Evolutionary conservation across 345 rosid genomes (phyloP), one percentile per base, ranked within the genome.

Genomic region (Lenwebbia sp.): DNA sequence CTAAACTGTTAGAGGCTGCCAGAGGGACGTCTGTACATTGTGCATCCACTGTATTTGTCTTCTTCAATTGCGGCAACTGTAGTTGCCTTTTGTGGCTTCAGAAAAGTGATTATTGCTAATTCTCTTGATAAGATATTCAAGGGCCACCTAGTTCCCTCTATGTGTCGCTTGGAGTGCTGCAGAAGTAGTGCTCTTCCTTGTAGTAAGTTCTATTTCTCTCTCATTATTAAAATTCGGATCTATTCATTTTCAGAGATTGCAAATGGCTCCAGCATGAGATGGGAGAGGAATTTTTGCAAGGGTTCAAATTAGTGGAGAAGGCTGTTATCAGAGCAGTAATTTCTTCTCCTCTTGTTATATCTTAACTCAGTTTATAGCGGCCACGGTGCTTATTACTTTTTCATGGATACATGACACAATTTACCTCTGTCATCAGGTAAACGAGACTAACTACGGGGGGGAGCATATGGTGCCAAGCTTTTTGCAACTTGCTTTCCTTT

Each of bases 401-500:
- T 86, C 62, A 82, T 85, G 88, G 47, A 76, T 52, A 22, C 33
- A 58, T 85, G 58, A 53, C 62, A 40, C 33, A 30, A 53, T 84
- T 13, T 53, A 53, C 60, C 37, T 65, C 6, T 86, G 88, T 60
- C 82, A 86, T 82, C 25, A 96, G 98, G 98, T 93, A 65, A 91
- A 92, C 75, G 98, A 96, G 85, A 93, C 96, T 90, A 93, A 87
- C 87, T 88, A 84, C 86, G 98, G 96, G 85, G 91, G 95, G 92
- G 98, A 96, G 90, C 98, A 95, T 88, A 90, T 94, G 14, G 91
- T 95, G 86, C 96, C 98, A 76, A 91, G 96, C 88, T 91, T 94
- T 83, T 91, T 92, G 86, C 95, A 93, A 86, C 91, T 95, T 88
- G 94, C 94, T 87, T 95, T 96, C 89, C 86, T 90, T 82, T 87